Conservation (phyloP, 345 rosid species). For the Heritiera fomes region DNA sequence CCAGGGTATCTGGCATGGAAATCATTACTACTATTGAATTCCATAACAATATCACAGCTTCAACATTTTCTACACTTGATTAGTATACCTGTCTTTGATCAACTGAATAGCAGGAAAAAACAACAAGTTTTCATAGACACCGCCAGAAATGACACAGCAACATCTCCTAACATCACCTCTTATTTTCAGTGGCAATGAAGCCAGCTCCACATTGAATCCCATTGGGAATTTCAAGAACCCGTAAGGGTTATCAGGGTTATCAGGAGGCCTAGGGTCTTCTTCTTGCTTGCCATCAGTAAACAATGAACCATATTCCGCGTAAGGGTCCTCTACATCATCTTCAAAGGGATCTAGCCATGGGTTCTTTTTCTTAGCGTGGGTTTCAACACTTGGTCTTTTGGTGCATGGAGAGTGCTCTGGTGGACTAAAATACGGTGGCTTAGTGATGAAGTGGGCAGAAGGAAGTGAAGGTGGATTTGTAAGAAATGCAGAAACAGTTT, state of each 20-base stretch:
- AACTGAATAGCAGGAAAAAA: conserved; percentile 84
- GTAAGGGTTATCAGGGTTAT: conserved; percentile 73
- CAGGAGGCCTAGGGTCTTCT: conserved; percentile 80
- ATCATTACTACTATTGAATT: neutral
- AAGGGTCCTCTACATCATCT: conserved; percentile 67
- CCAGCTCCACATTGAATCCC: conserved; percentile 77
- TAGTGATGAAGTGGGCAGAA: conserved; percentile 34
- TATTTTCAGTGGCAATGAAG: conserved; percentile 69
- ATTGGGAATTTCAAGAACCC: conserved; percentile 90
- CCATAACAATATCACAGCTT: conserved; percentile 6
- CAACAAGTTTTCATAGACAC: conserved; percentile 88
- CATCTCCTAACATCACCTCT: conserved; percentile 96
- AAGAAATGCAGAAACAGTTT: conserved; percentile 49
- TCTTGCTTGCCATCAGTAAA: conserved; percentile 87
- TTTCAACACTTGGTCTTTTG: conserved; percentile 28
- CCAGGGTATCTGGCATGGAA: conserved; percentile 71
- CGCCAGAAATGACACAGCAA: conserved; percentile 80
- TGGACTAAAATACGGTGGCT: conserved; percentile 39
- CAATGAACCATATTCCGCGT: conserved; percentile 74
- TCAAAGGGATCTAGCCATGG: conserved; percentile 82
- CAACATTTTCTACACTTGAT: neutral
- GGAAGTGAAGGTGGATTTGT: conserved; percentile 44
- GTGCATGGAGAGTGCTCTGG: conserved; percentile 26
- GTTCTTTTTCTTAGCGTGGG: conserved; percentile 65
- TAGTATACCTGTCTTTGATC: conserved; percentile 72